Evolutionary conservation across 2,329 filamentous ascomycete genomes (phyloP).

Genomic region (Cordyceps farinosa): DNA sequence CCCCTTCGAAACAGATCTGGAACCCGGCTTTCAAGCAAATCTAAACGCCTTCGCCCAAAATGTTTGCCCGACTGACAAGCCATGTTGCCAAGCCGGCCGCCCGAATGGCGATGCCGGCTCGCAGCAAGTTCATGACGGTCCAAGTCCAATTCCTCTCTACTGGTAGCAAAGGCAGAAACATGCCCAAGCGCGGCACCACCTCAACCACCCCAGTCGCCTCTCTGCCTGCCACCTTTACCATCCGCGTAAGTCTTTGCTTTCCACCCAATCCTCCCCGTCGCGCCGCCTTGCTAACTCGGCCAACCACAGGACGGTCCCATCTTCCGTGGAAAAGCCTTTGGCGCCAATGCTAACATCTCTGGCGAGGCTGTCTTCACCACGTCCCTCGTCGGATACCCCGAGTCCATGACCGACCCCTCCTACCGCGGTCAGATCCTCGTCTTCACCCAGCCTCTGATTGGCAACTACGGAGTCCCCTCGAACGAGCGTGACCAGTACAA

Average conservation of each 20-base stretch:
- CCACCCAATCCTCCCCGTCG: not conserved
- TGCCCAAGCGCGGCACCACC: conserved; percentile 55
- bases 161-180: conserved; percentile 65
- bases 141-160: conserved; percentile 35
- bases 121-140: conserved; percentile 37
- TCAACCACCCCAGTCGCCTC: conserved; percentile 61
- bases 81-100: conserved; percentile 52
- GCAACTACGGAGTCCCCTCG: conserved; percentile 96
- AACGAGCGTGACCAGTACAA: conserved; percentile 80
- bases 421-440: conserved; percentile 95
- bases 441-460: conserved; percentile 96
- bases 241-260: conserved; percentile 60
- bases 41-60: conserved; percentile 34
- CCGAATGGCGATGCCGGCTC: conserved; percentile 39
- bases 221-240: conserved; percentile 78
- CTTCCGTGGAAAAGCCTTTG: conserved; percentile 94
- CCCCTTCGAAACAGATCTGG: conserved; percentile 18
- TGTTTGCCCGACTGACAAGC: conserved; percentile 58
- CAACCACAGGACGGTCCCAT: conserved; percentile 75
- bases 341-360: conserved; percentile 93
- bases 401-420: conserved; percentile 85
- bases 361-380: conserved; percentile 99
- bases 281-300: conserved; percentile 21
- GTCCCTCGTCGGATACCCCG: conserved; percentile 94
- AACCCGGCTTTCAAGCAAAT: conserved; percentile 19